Conservation (phyloP, 1,284 basidiomycete species). For the Cerioporus squamosus region DNA sequence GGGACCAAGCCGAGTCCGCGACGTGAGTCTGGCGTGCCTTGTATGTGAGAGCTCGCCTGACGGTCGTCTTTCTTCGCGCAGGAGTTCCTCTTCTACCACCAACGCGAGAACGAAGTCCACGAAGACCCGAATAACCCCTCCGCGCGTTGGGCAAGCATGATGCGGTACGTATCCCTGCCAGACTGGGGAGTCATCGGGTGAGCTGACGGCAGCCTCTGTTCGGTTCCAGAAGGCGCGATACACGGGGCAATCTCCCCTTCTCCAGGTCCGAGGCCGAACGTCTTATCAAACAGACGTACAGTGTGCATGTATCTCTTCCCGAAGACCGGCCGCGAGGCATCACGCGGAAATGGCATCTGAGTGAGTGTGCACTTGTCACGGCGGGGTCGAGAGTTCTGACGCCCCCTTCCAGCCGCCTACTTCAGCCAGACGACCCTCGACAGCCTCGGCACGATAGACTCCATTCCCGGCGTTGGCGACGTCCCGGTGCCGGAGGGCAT, state of each 20-base stretch:
- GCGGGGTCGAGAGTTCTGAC: conserved; percentile 7
- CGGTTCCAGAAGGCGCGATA: conserved; percentile 29
- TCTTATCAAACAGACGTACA: conserved; percentile 84
- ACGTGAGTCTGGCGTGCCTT: conserved; percentile 48
- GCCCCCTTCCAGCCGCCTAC: conserved; percentile 63
- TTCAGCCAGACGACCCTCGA: conserved; percentile 77
- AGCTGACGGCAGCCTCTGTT: conserved; percentile 1
- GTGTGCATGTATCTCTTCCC: conserved; percentile 74
- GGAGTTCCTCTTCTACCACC: conserved; percentile 85
- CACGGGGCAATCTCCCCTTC: conserved; percentile 27
- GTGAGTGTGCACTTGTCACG: conserved; percentile 44
- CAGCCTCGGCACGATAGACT: conserved; percentile 68
- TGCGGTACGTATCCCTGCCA: conserved; percentile 49
- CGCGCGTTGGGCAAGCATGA: conserved; percentile 76
- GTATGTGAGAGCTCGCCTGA: neutral
- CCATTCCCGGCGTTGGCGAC: conserved; percentile 64
- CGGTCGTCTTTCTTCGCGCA: conserved; percentile 33
- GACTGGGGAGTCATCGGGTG: conserved; percentile 3
- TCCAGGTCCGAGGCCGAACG: conserved; percentile 36
- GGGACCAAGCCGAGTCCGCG: conserved; percentile 79
- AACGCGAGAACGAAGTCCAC: conserved; percentile 70
- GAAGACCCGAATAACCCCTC: conserved; percentile 68
- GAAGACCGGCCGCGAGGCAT: conserved; percentile 64
- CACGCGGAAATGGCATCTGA: conserved; percentile 80
- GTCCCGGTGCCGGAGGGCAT: conserved; percentile 70